Base-by-base conservation (phyloP, 2,329 filamentous ascomycete genomes). In the Purpureocillium lavendulum region DNA sequence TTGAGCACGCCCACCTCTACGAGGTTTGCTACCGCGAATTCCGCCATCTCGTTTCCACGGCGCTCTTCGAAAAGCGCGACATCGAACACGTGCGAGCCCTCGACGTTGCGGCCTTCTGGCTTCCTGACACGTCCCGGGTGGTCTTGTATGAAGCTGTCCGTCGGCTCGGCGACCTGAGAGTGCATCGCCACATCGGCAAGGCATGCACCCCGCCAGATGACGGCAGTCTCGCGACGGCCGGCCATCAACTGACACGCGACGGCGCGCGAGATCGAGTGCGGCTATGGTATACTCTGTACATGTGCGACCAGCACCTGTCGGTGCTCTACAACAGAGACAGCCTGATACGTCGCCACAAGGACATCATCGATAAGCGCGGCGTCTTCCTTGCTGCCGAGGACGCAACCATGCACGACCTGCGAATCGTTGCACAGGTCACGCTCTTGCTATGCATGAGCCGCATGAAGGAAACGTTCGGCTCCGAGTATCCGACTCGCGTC, bases 51-150 rank as follows among this genome's bases (percentile, higher is more conserved):
- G 14, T 40, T 13, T 4, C 35, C 12, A 14, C 33, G 13, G 15
- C 36, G 9, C 30, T 40, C 2, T 49, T 50, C 26, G 52, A 62
- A 29, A 60, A 54, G 30, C 50, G 63, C 7, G 60, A 64, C 32
- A 54, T 62, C 16, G 40, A 43, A n/a, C 34, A 43, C 17, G 54
- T 65, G 13, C 58, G 62, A 4, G 62, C 58, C 7, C 43, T 64
- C 15, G 56, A 57, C 35, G 54, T 66, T 24, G 61, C 58, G 11
- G 58, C 62, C 3, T 64, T 64, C 45, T 64, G 62, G 40, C 52
- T 64, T 1, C 57, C 60, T 10, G 60, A 61, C 39, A 45, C 63
- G 11, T 63, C 58, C 46, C 64, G 60, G 56, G 58, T 62, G 32
- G 51, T 65, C 2, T 58, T 60, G 11, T 60, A 61, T 8, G 49